Evolutionary conservation across 2,329 filamentous ascomycete genomes (phyloP), one percentile per base, ranked within the genome.

Genomic region (Xylariaceae sp.): DNA sequence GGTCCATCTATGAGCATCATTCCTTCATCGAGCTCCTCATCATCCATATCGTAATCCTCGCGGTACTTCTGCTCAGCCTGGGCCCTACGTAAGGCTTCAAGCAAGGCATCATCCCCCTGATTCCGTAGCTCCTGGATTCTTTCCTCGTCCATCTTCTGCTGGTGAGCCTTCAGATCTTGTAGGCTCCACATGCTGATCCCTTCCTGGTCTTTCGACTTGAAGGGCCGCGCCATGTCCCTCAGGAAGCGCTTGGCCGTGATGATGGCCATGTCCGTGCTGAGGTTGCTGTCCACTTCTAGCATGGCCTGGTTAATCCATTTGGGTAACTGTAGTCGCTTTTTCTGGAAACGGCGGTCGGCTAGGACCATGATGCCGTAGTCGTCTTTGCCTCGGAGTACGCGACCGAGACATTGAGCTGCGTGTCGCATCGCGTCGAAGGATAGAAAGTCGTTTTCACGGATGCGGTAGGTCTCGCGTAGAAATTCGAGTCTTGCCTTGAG

Each of bases 301-400:
- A 99, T 79, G 2, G 88, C 91, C 68, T 95, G 88, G 60, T 86
- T 88, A 67, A 99, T 99, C 94, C 94, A 99, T 69, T 96, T 96
- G 8, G 94, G 94, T 31, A 99, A 77, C 72, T 99, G 95, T 2
- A 73, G 79, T 39, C 91, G 80, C 74, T 97, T 97, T 75, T 94
- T 95, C 69, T 90, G 86, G 71, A 96, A 99, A 19, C 94, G 84
- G 42, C 89, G 86, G 70, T 99, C 94, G 2, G 95, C 94, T 31
- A 99, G 79, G 3, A 99, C 92, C 94, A 99, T 99, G 76, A 99
- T 89, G n/a, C 94, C 94, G 71, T 99, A 99, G 72, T 99, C 94
- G 68, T 99, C 95, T 71, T 99, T 99, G 29, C 94, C 94, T 65
- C 94, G 81, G 59, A 99, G 76, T 43, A 99, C 94, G 68, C 94